phyloP scores from a whole-genome alignment of 1,139 yeast genomes.

The Debaryomycetaceae sp. region DNA sequence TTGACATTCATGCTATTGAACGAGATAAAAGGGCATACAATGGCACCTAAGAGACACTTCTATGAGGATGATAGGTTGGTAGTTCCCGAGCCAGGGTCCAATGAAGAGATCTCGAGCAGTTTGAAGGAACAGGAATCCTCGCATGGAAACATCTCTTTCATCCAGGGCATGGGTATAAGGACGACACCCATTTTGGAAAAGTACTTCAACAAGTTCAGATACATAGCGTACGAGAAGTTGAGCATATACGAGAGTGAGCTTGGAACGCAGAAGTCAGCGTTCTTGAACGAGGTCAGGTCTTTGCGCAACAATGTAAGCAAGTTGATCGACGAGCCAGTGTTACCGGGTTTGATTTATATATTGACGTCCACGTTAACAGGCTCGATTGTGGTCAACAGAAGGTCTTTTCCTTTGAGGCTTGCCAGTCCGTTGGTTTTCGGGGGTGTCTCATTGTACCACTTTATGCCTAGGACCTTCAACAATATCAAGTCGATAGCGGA shows the following conservation, averaged over 20 bases:
- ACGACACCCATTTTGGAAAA: conserved; percentile 45
- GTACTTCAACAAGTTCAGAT: conserved; percentile 36
- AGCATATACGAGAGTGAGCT: conserved; percentile 39
- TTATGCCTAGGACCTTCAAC: conserved; percentile 35
- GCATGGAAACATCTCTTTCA: conserved; percentile 39
- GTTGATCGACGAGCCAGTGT: conserved; percentile 41
- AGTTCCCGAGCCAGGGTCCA: conserved; percentile 47
- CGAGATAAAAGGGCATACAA: not conserved
- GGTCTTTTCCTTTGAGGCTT: conserved; percentile 48
- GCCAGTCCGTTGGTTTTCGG: conserved; percentile 50
- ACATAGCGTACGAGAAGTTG: conserved; percentile 33
- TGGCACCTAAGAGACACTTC: conserved; percentile 31
- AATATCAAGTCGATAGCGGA: conserved; percentile 40
- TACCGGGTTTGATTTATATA: conserved; percentile 53
- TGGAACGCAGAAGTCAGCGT: conserved; percentile 44
- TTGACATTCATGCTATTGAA: too few relatives aligned
- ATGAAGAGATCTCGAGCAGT: conserved; percentile 30
- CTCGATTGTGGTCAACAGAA: conserved; percentile 48
- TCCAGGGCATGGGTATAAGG: conserved; percentile 54
- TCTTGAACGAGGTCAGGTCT: conserved; percentile 33
- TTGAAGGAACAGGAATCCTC: conserved; percentile 36
- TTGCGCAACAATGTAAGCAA: conserved; percentile 22
- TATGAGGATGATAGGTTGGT: conserved; percentile 51
- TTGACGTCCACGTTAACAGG: conserved; percentile 55
- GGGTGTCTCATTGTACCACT: conserved; percentile 32